Conservation (phyloP, 331 rosid genomes). For the Pyrus hybrid region DNA sequence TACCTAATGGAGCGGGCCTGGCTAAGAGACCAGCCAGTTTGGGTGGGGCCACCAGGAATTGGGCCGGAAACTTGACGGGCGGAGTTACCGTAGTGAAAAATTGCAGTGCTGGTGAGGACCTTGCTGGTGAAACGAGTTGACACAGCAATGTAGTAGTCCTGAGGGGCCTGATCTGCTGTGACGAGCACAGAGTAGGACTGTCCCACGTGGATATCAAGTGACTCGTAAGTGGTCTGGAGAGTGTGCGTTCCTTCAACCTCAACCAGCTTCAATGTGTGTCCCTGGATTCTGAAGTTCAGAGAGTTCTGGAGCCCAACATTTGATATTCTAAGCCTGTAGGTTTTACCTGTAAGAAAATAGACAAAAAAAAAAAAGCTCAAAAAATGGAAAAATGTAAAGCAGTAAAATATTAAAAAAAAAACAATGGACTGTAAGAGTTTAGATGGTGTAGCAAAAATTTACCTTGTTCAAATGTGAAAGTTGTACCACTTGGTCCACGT, state of each 20-base stretch:
- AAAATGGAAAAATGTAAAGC: neutral
- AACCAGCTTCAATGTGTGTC: conserved; percentile 59
- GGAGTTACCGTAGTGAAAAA: conserved; percentile 61
- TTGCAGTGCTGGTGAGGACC: conserved; percentile 50
- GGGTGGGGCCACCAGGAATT: conserved; percentile 56
- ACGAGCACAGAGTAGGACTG: conserved; percentile 80
- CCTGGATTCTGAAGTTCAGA: conserved; percentile 79
- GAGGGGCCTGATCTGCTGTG: conserved; percentile 73
- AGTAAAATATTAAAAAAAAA: neutral
- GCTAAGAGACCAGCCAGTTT: conserved; percentile 62
- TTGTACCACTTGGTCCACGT: conserved; percentile 43
- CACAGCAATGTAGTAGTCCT: conserved; percentile 56
- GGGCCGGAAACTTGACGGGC: conserved; percentile 38
- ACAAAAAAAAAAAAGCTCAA: neutral
- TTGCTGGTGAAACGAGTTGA: conserved; percentile 57
- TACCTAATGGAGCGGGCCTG: conserved; percentile 84
- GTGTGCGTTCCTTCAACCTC: conserved; percentile 98
- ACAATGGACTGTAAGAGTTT: neutral
- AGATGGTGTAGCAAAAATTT: neutral
- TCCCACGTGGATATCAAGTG: conserved; percentile 84
- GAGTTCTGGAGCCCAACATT: conserved; percentile 81
- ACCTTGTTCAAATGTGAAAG: conserved; percentile 70
- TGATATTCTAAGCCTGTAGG: conserved; percentile 75
- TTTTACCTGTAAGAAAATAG: conserved; percentile 38
- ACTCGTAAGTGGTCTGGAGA: conserved; percentile 55